Evolutionary conservation across 1,284 basidiomycete species (phyloP), one percentile per base, ranked within the genome.

Genomic region (Trametes hirsuta): DNA sequence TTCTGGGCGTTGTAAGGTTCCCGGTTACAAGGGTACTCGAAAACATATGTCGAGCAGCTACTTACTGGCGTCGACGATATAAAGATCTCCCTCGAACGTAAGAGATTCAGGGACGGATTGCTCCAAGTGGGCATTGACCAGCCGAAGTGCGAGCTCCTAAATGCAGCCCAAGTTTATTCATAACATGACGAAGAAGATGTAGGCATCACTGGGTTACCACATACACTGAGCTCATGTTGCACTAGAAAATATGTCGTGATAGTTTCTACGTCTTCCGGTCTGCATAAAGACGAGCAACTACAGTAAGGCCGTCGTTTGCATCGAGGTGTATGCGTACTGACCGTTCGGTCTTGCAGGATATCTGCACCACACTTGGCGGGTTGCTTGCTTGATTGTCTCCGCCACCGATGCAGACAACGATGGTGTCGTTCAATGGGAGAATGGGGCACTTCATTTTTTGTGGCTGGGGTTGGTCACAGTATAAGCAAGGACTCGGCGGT

Each of bases 181-280:
- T n/a, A 40, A 22, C 2, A 46, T 18, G 2, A 12, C 1, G 25
- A 12, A 52, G 55, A 44, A 50, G 54, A 24, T 50, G 24, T 3
- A 8, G 6, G 14, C 8, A n/a, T 4, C 12, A 22, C 5, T 6
- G 3, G 18, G 9, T 36, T 5, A 10, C 14, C 30, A 47, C 67
- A 42, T 55, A 72, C 71, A 49, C 64, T 64, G 25, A 72, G 56
- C 18, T 71, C 68, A 14, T 64, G 64, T 24, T 67, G 68, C 46
- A 61, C 69, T 0, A 66, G 46, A 42, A 60, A 65, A 50, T 63
- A 72, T n/a, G 63, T 64, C 21, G 60, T 55, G 21, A 69, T 52
- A 12, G 58, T 64, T 11, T 64, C 59, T 2, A 69, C 60, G 12
- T 60, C 55, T 10, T 64, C 47, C 1, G 49, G 47, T 18, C 69